Evolutionary conservation across 1,284 basidiomycete genomes (phyloP).

Genomic region (Tilletia horrida): DNA sequence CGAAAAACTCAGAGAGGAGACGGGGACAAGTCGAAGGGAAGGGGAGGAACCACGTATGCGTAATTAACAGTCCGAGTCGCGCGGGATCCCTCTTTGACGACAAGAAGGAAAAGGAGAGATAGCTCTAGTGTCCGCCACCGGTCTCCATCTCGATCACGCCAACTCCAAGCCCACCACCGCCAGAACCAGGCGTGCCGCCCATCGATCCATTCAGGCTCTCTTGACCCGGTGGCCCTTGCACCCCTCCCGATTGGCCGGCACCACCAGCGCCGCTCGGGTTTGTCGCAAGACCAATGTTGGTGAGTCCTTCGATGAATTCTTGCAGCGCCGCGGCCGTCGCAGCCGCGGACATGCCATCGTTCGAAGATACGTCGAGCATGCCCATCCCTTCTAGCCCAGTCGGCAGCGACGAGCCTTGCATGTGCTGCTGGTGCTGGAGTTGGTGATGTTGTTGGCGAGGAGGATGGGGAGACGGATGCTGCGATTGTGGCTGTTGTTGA

Average conservation of each 20-base stretch:
- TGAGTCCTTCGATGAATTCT: conserved; percentile 3
- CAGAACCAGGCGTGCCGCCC: not conserved
- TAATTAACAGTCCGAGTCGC: no score
- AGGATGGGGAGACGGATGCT: no score
- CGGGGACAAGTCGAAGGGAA: no score
- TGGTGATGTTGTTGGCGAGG: no score
- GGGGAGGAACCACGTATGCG: no score
- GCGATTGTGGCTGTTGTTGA: no score
- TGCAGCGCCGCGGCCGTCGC: conserved; percentile 8
- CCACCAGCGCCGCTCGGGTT: not conserved
- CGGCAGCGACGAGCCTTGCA: not conserved
- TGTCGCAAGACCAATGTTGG: not conserved
- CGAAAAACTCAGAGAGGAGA: no score
- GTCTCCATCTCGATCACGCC: conserved; percentile 15
- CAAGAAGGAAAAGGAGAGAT: no score
- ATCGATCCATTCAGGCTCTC: not conserved
- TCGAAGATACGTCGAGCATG: not conserved
- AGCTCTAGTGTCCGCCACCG: not conserved
- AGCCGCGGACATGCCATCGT: not conserved
- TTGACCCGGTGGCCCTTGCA: not conserved
- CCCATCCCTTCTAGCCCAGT: not conserved
- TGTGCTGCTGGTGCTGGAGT: no score
- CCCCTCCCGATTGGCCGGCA: not conserved
- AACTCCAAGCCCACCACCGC: not conserved
- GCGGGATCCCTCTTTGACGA: no score